Percentiles rank a stretch among this genome's conserved stretches.
These are phyloP conservation scores for Xylariaceae sp. DNA, from an alignment of 2,329 filamentous ascomycete species.

Conservation along the genomic window DNA sequence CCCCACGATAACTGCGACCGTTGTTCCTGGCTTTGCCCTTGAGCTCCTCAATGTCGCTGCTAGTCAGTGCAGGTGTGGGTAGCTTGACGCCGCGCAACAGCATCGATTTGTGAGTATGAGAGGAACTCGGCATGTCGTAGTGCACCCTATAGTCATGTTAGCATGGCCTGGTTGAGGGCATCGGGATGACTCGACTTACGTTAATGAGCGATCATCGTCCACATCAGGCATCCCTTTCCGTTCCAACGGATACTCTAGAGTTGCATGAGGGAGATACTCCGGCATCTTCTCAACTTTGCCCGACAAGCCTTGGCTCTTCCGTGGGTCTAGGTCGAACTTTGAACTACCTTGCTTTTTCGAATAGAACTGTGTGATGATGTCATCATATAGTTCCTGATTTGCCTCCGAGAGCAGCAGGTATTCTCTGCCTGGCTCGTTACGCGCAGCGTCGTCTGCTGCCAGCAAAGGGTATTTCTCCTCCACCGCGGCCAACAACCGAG, in stretches of 20 bases:
- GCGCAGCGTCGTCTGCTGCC: constrained; percentile 66
- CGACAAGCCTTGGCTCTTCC: constrained; percentile 68
- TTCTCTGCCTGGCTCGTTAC: constrained; percentile 77
- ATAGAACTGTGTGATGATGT: constrained; percentile 80
- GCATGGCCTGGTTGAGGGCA: constrained; percentile 12
- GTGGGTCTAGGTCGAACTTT: constrained; percentile 68
- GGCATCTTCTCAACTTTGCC: constrained; percentile 79
- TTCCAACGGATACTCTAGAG: constrained; percentile 71
- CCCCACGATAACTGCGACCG: constrained; percentile 67
- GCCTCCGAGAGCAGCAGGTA: constrained; percentile 78
- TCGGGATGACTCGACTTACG: constrained; percentile 48
- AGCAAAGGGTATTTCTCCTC: constrained; percentile 75
- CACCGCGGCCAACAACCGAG: constrained; percentile 76
- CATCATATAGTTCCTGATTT: constrained; percentile 74
- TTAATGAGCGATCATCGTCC: constrained; percentile 81
- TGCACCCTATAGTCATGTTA: constrained; percentile 57
- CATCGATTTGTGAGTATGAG: constrained; percentile 85
- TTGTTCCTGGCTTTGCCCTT: constrained; percentile 58
- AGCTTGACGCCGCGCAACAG: constrained; percentile 78
- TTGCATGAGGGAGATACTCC: constrained; percentile 76
- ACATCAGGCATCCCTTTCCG: constrained; percentile 67
- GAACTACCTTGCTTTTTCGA: constrained; percentile 72
- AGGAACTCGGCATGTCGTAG: constrained; percentile 73
- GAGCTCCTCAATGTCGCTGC: constrained; percentile 68
- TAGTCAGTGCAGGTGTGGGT: constrained; percentile 64